Base-by-base conservation (phyloP, 23 red algal genomes). In the Gracilariopsis chorda region DNA sequence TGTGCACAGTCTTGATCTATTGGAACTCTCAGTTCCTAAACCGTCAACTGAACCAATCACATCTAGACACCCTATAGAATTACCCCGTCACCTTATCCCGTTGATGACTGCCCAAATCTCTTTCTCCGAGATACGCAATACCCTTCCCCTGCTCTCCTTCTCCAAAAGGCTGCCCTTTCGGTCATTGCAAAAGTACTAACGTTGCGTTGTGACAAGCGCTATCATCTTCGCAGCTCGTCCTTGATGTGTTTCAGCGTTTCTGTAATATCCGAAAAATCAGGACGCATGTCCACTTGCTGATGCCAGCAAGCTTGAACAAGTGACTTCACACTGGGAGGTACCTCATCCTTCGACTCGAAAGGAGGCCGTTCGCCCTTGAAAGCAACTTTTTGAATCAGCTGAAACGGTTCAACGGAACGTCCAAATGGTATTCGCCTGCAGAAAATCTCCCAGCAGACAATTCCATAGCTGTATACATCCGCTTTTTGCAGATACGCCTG, bases 241-340 rank as follows among this genome's bases (percentile, higher is more conserved):
- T 43, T 62, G 73, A 94, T 94, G 21, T 57, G 28, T 49, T 99
- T 92, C 63, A 99, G 88, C 23, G 71, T 46, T 25, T 94, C 71
- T 52, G 93, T 82, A 44, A 99, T 95, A 14, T 80, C 55, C 52
- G 71, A 58, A 81, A 99, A 95, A 12, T 75, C 48, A 17, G 97
- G 97, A 13, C 97, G 84, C 53, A 82, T 63, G 13, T 35, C 32
- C 48, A 80, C 69, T 14, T 96, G 90, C 14, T 87, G 70, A 14
- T 95, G 67, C 97, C 97, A 99, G 64, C 97, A 95, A 42, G 70
- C 81, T 34, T 62, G 49, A 68, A 99, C 93, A 42, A 99, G 89
- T 39, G 56, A 19, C 21, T 75, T 48, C 17, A 99, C 59, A 3
- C 67, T 51, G 27, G 56, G 17, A 21, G 84, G 92, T 9, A 95